Evolutionary conservation across 495 filamentous ascomycete species (phyloP).

Genomic region (Podospora pseudopauciseta): DNA sequence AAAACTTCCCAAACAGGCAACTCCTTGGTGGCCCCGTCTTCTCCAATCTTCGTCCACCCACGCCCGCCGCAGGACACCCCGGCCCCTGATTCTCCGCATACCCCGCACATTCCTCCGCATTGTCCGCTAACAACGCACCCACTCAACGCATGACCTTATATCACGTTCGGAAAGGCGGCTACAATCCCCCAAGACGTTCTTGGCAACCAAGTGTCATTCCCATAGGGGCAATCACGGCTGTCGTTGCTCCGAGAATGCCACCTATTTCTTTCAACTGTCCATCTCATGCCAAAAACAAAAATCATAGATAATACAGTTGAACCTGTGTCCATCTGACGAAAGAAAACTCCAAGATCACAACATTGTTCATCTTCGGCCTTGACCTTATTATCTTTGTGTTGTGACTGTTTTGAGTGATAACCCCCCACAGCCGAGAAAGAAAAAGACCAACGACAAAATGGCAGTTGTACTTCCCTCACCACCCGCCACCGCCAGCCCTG

Average conservation of each 20-base stretch:
- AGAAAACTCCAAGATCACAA: not conserved
- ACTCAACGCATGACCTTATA: not conserved
- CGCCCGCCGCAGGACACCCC: too few relatives aligned
- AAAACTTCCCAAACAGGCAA: not conserved
- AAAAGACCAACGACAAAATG: conserved; percentile 6
- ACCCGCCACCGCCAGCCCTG: not conserved
- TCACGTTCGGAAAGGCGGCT: conserved; percentile 18
- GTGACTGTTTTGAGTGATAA: conserved; percentile 2
- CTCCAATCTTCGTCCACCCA: not conserved
- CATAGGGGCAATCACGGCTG: conserved; percentile 31
- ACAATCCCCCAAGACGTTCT: conserved; percentile 5
- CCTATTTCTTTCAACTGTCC: conserved; percentile 15
- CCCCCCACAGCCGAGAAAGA: not conserved
- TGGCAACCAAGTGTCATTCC: conserved; percentile 25
- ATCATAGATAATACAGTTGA: not conserved
- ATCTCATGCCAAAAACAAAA: not conserved
- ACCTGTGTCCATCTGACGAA: not conserved
- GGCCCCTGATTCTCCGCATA: conserved; percentile 19
- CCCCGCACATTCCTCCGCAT: conserved; percentile 8
- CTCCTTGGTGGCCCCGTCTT: not conserved
- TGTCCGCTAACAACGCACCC: not conserved
- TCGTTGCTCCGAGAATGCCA: conserved; percentile 35
- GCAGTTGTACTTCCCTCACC: conserved; percentile 11
- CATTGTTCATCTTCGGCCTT: not conserved
- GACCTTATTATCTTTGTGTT: not conserved